Conservation (phyloP, 768 basidiomycete genomes). For the Podaxis sp. region DNA sequence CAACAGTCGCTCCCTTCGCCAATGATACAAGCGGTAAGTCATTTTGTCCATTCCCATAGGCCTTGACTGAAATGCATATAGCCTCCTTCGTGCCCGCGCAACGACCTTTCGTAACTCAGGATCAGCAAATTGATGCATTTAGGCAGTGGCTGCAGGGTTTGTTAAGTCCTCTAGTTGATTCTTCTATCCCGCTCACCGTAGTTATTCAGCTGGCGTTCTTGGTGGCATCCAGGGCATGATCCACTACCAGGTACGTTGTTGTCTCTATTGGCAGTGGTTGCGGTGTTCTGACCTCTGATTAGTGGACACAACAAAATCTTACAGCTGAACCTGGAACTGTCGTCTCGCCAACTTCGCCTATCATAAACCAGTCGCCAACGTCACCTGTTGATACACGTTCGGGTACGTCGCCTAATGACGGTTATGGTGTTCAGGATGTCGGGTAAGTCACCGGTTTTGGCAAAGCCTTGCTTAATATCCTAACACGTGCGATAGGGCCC, state of each 20-base stretch:
- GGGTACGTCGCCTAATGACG: conserved; percentile 65
- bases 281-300: conserved; percentile 24
- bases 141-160: conserved; percentile 51
- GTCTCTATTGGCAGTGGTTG: background rate
- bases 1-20: conserved; percentile 41
- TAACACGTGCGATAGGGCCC: background rate
- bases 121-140: conserved; percentile 55
- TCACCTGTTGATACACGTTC: conserved; percentile 33
- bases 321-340: conserved; percentile 47
- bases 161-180: conserved; percentile 13
- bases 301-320: conserved; percentile 59
- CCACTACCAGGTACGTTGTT: conserved; percentile 42
- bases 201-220: conserved; percentile 36
- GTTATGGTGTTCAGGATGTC: conserved; percentile 47
- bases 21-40: conserved; percentile 24
- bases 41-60: background rate
- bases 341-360: conserved; percentile 34
- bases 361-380: conserved; percentile 30
- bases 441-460: conserved; percentile 30
- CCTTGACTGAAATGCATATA: background rate
- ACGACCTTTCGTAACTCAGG: conserved; percentile 48
- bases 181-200: background rate
- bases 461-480: background rate
- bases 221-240: conserved; percentile 43
- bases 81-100: conserved; percentile 16